A percentile compares a stretch with the other conserved stretches of the same genome.
Evolutionary conservation across 176 grass and related monocot genomes (phyloP).

Genomic region (Olyra latifolia): DNA sequence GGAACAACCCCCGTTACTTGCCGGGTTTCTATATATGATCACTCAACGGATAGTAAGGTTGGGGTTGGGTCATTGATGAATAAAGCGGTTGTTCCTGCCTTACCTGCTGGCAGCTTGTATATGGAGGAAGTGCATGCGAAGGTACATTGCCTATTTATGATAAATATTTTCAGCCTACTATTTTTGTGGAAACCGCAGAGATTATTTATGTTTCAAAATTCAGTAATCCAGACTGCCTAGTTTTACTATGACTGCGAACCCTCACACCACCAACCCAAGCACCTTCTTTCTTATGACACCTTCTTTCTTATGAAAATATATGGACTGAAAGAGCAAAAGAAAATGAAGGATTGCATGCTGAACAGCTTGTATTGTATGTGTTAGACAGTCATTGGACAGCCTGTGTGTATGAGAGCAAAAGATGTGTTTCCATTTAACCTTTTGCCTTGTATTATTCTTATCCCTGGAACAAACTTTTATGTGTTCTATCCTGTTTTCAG

Average conservation of each 20-base stretch:
- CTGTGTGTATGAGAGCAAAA: background rate
- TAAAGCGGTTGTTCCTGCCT: constrained; percentile 76
- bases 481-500: constrained; percentile 50
- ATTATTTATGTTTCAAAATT: constrained; percentile 11
- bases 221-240: background rate
- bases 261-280: background rate
- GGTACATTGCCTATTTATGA: constrained; percentile 43
- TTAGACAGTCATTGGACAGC: background rate
- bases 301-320: background rate
- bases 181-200: background rate
- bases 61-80: constrained; percentile 87
- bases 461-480: constrained; percentile 15
- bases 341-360: background rate
- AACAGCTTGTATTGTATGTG: background rate
- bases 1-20: constrained; percentile 97
- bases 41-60: constrained; percentile 80
- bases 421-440: background rate
- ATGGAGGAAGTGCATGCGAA: constrained; percentile 98
- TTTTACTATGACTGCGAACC: background rate
- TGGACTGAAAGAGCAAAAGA: background rate
- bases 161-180: constrained; percentile 10
- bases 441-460: constrained; percentile 11
- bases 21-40: constrained; percentile 87
- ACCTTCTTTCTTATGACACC: background rate
- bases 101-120: constrained; percentile 82